A percentile compares a stretch with the other conserved stretches of the same genome.
Conservation (phyloP, 140 eudicot genomes). For the Oenanthe javanica region DNA sequence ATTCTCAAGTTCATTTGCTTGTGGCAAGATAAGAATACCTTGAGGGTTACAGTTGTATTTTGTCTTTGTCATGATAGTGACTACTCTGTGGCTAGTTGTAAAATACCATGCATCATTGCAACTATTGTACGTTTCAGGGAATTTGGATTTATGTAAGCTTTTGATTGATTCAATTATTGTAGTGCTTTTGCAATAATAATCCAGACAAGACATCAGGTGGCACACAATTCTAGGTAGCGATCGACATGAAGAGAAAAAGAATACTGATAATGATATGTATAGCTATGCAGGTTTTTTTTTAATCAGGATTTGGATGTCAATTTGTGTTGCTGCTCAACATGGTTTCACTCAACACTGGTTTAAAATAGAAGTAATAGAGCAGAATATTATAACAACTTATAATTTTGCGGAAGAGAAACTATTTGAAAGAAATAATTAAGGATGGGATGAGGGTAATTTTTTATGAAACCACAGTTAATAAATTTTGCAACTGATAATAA, state of each 20-base stretch:
- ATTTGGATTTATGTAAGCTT: not conserved
- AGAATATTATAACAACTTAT: no score
- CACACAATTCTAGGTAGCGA: not conserved
- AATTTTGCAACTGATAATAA: no score
- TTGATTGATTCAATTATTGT: constrained; percentile 2
- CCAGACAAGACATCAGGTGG: constrained; percentile 11
- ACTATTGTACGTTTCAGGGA: not conserved
- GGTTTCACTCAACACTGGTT: no score
- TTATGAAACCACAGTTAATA: not conserved
- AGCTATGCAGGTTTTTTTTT: not conserved
- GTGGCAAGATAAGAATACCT: constrained; percentile 16
- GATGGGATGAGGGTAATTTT: not conserved
- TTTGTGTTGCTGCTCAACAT: no score
- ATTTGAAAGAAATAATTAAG: not conserved
- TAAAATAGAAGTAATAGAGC: no score
- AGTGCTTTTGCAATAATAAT: not conserved
- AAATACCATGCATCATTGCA: not conserved
- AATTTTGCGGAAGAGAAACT: not conserved
- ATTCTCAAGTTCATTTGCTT: not conserved
- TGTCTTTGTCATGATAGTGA: constrained; percentile 11
- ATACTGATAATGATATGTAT: not conserved
- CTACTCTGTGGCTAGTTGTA: not conserved
- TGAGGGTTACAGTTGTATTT: constrained; percentile 15
- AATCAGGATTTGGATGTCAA: not conserved
- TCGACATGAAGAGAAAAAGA: not conserved